Percentiles rank a stretch among this genome's conserved stretches.
These are phyloP conservation scores for Hamigera avellanea DNA, from an alignment of 495 filamentous ascomycete genomes.

Conservation along the genomic window DNA sequence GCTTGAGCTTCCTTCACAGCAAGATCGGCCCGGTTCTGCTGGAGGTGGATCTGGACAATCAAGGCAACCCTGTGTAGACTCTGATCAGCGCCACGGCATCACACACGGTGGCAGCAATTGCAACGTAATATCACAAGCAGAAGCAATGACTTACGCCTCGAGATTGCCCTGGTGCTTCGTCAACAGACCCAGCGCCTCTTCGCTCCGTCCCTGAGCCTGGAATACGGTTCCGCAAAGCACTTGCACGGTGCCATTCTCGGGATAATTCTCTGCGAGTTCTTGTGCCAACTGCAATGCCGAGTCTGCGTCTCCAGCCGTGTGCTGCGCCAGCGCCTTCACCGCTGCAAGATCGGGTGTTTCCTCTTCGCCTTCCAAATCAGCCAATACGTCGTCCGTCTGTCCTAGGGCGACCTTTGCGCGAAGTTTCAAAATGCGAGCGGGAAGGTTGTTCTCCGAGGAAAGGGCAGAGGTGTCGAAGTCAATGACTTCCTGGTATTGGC, in stretches of 20 bases:
- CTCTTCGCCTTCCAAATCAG: conserved; percentile 51
- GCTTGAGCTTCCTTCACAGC: conserved; percentile 79
- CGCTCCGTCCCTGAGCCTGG: conserved; percentile 60
- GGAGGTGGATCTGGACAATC: conserved; percentile 81
- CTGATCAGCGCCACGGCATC: no score
- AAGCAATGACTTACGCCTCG: conserved; percentile 63
- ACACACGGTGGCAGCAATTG: no score
- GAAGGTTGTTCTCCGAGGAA: conserved; percentile 61
- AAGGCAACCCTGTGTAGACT: conserved; percentile 57
- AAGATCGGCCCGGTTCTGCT: conserved; percentile 81
- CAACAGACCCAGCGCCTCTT: conserved; percentile 72
- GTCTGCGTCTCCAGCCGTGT: conserved; percentile 43
- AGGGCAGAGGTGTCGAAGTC: conserved; percentile 69
- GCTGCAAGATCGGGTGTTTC: conserved; percentile 64
- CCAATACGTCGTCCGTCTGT: conserved; percentile 57
- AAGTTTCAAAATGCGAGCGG: conserved; percentile 68
- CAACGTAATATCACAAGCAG: no score
- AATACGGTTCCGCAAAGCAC: conserved; percentile 68
- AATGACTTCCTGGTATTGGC: conserved; percentile 72
- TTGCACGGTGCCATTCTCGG: conserved; percentile 74
- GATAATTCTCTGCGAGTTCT: conserved; percentile 48
- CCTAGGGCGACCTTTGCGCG: conserved; percentile 76
- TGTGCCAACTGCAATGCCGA: conserved; percentile 52
- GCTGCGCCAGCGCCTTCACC: conserved; percentile 65
- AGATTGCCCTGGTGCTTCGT: conserved; percentile 70